Evolutionary conservation across 441 rosid genomes (phyloP), one percentile per base, ranked within the genome.

Genomic region (Omphalea diandra): DNA sequence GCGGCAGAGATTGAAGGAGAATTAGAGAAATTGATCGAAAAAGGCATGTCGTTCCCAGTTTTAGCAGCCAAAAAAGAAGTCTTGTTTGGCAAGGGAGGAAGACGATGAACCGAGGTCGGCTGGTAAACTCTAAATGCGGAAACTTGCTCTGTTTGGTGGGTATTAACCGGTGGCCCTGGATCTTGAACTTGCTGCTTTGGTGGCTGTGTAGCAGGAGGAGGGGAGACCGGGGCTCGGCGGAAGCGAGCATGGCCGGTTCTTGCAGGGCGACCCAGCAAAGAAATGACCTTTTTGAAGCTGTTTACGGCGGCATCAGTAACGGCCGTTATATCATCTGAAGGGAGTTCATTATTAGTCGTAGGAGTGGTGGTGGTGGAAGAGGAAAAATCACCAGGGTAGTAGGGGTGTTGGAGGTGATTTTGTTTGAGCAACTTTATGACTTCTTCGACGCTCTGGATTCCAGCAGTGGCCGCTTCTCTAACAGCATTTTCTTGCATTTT

Each of bases 201-300:
- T 15, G 24, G 29, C 26, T 38, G 92, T 76, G 6, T 81, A 78
- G 80, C 84, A 68, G 77, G 73, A 77, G 1, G 88, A 11, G 73
- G 17, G 8, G 78, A 15, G 58, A 77, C 73, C 60, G 98, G 97
- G 2, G 86, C 93, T 20, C 96, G 88, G 36, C 97, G 79, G 73
- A 91, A 93, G 8, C 97, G 87, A 38, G 98, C 98, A 70, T 87
- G 98, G 32, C 99, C 98, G 2, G 97, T 90, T 40, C 74, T 40
- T 4, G 59, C 15, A 7, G 74, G 83, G 18, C 90, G 83, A 61
- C 90, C 84, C 22, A 90, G 87, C 7, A 90, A 84, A 40, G 95
- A 86, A 63, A 93, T 89, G 4, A 89, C 91, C 38, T 88, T 93
- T 69, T 75, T 87, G 80, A 95, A 93, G 75, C 85, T 93, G 54